phyloP scores from a whole-genome alignment of 441 rosid species.

The Viola pubescens region DNA sequence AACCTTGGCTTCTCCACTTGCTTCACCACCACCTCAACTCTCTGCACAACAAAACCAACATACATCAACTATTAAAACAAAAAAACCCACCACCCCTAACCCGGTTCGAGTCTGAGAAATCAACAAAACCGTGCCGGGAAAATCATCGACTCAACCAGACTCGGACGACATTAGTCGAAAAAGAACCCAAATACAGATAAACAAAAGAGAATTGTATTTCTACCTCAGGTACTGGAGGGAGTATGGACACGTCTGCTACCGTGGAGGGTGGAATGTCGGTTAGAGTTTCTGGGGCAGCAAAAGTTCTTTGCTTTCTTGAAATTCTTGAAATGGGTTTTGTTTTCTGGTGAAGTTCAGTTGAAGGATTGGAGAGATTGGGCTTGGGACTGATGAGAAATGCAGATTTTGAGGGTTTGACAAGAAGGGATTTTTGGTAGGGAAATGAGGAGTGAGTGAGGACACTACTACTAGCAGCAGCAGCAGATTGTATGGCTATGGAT shows the following conservation, averaged over 20 bases:
- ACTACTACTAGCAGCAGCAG: constrained; percentile 9
- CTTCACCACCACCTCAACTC: constrained; percentile 39
- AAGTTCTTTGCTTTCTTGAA: constrained; percentile 17
- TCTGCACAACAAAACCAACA: constrained; percentile 28
- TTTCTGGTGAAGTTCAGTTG: constrained; percentile 10
- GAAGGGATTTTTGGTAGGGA: constrained; percentile 16
- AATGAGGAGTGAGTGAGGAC: constrained; percentile 27
- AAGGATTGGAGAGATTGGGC: not conserved
- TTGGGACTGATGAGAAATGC: constrained; percentile 7
- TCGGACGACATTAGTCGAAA: not conserved
- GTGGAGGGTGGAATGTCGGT: constrained; percentile 17
- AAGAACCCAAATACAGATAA: not conserved
- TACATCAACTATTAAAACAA: not conserved
- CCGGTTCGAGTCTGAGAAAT: too few species aligned
- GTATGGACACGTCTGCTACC: constrained; percentile 9
- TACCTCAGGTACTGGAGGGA: constrained; percentile 24
- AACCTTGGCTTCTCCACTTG: constrained; percentile 56
- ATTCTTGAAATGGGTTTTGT: constrained; percentile 30
- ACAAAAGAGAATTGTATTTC: not conserved
- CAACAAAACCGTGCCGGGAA: too few species aligned
- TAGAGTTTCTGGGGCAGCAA: constrained; percentile 42
- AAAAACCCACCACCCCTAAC: too few species aligned
- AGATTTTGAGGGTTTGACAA: constrained; percentile 17
- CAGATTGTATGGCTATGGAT: constrained; percentile 41
- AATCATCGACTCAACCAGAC: too few species aligned